Percentiles rank a stretch among this genome's conserved stretches.
Evolutionary conservation across 176 grass and related monocot species (phyloP).

Genomic region (Urochloa ruziziensis): DNA sequence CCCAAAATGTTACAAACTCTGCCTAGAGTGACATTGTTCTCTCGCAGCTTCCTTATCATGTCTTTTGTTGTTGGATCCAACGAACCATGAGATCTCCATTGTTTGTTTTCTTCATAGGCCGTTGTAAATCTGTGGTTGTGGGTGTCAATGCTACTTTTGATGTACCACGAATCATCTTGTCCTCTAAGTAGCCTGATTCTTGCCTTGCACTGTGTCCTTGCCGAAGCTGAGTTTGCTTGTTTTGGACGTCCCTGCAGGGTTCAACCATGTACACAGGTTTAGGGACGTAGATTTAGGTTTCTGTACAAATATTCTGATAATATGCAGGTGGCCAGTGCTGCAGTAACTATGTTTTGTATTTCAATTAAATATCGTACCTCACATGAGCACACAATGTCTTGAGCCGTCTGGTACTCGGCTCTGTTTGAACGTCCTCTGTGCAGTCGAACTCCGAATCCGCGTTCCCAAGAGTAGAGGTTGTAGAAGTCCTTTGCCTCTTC

Average conservation of each 20-base stretch:
- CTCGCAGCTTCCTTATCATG: neutral
- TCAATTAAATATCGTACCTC: neutral
- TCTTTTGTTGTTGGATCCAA: neutral
- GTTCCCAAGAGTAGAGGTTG: neutral
- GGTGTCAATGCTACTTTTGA: neutral
- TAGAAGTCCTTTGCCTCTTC: neutral
- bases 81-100: neutral
- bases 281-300: no score
- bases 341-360: no score
- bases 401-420: no score
- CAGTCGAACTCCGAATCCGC: neutral
- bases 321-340: no score
- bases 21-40: neutral
- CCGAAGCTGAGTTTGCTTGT: no score
- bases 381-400: neutral
- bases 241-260: no score
- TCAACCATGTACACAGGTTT: no score
- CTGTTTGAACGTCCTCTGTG: accelerated
- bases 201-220: neutral
- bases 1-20: neutral
- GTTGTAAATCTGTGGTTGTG: neutral
- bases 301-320: no score
- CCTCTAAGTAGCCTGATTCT: neutral
- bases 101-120: neutral
- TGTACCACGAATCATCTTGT: neutral